Conservation (phyloP, 2,329 filamentous ascomycete genomes). For the Aspergillus cejpii region DNA sequence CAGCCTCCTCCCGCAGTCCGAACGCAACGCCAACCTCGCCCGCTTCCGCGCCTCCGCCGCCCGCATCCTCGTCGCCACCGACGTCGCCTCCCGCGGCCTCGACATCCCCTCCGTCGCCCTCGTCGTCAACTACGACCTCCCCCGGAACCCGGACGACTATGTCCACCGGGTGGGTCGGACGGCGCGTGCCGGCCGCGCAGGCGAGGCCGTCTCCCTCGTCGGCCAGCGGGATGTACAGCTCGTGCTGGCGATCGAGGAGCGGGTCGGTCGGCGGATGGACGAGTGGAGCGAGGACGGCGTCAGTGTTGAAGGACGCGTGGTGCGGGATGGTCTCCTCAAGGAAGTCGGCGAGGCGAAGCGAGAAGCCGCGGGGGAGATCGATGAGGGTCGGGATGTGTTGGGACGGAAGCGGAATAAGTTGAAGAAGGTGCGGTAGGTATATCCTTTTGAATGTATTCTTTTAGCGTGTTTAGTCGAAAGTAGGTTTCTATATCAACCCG, state of each 20-base stretch:
- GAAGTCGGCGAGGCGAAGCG: conserved; percentile 92
- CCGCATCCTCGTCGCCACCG: conserved; percentile 85
- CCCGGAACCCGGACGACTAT: conserved; percentile 93
- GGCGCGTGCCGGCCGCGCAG: conserved; percentile 77
- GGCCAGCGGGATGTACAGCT: conserved; percentile 89
- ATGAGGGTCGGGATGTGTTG: conserved; percentile 82
- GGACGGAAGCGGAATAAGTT: conserved; percentile 62
- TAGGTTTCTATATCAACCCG: too few species aligned
- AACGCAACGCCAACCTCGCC: conserved; percentile 79
- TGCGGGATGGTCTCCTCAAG: conserved; percentile 72
- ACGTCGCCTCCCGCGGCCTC: conserved; percentile 87
- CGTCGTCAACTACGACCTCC: conserved; percentile 93
- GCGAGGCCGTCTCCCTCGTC: conserved; percentile 78
- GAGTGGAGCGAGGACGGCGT: conserved; percentile 86
- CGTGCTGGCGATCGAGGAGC: conserved; percentile 78
- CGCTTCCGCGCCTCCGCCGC: conserved; percentile 87
- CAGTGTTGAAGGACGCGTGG: conserved; percentile 82
- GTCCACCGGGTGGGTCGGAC: conserved; percentile 95
- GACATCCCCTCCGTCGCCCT: conserved; percentile 89
- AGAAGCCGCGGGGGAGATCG: conserved; percentile 82
- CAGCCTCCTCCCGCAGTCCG: conserved; percentile 74
- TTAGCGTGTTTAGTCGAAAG: too few species aligned
- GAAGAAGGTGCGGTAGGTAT: conserved; percentile 37
- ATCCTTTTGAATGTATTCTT: conserved; percentile 1
- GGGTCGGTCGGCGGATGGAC: conserved; percentile 71